Evolutionary conservation across 2,329 filamentous ascomycete genomes (phyloP).

Genomic region (Nectriaceae sp.): DNA sequence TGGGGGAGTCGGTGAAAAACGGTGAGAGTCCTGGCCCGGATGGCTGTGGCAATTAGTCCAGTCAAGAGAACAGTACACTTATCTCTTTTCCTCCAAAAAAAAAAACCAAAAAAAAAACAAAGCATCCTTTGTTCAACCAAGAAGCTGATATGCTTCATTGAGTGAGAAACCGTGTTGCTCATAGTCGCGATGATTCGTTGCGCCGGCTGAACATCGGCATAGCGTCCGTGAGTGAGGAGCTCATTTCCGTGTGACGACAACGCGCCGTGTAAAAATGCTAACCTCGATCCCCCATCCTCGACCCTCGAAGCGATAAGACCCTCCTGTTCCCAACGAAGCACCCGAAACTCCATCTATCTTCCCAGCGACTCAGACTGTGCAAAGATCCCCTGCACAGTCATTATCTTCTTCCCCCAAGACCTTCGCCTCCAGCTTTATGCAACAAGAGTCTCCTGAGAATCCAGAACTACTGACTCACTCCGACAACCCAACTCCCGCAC

Average conservation of each 20-base stretch:
- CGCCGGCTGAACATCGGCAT: constrained; percentile 33
- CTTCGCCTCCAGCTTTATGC: constrained; percentile 60
- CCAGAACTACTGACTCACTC: constrained; percentile 43
- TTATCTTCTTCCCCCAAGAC: constrained; percentile 34
- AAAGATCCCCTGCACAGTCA: constrained; percentile 51
- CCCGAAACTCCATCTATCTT: constrained; percentile 1
- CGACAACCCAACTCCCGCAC: constrained; percentile 35
- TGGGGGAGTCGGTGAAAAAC: too few relatives aligned
- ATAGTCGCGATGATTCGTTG: neutral
- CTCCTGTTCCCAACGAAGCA: constrained; percentile 12
- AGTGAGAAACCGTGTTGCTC: too few relatives aligned
- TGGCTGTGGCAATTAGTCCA: too few relatives aligned
- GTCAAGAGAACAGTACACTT: too few relatives aligned
- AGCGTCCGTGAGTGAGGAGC: constrained; percentile 9
- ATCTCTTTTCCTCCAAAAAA: too few relatives aligned
- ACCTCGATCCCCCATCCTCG: constrained; percentile 15
- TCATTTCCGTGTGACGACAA: constrained; percentile 13
- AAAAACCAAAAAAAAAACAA: too few relatives aligned
- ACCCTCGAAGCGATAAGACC: constrained; percentile 17
- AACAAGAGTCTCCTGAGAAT: constrained; percentile 56
- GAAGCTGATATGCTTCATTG: neutral
- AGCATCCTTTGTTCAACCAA: too few relatives aligned
- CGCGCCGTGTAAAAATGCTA: constrained; percentile 26
- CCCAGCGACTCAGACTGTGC: constrained; percentile 50
- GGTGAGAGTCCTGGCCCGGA: too few relatives aligned